phyloP scores from a whole-genome alignment of 2,329 filamentous ascomycete genomes.

The Myriosclerotinia scirpicola region DNA sequence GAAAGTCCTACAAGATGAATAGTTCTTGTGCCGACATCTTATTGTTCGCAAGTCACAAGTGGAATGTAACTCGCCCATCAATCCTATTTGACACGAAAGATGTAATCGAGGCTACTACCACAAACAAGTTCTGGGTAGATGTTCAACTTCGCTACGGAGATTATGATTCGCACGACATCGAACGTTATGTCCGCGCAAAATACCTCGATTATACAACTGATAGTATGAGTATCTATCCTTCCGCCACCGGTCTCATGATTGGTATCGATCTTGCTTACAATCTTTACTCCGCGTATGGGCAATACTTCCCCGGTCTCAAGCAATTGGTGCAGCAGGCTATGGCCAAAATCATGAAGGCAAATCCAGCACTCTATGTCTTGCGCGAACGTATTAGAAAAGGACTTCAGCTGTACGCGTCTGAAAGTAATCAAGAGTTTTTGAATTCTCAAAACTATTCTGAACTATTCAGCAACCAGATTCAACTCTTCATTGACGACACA shows the following conservation, averaged over 20 bases:
- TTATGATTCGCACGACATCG: constrained; percentile 98
- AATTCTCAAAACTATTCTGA: constrained; percentile 99
- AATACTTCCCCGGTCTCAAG: constrained; percentile 98
- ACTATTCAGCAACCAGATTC: constrained; percentile 97
- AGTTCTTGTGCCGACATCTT: constrained; percentile 97
- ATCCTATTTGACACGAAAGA: constrained; percentile 96
- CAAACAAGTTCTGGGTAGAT: constrained; percentile 99
- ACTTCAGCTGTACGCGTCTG: constrained; percentile 94
- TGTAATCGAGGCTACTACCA: constrained; percentile 86
- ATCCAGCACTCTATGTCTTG: constrained; percentile 92
- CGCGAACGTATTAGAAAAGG: constrained; percentile 98
- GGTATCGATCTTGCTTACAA: constrained; percentile 98
- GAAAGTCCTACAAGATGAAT: constrained; percentile 99
- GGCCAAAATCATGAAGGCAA: constrained; percentile 99
- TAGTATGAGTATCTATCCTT: constrained; percentile 98
- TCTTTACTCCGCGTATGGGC: constrained; percentile 94
- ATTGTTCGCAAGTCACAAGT: constrained; percentile 96
- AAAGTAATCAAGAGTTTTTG: constrained; percentile 98
- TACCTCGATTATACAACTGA: constrained; percentile 99
- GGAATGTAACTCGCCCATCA: constrained; percentile 94
- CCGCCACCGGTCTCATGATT: constrained; percentile 94
- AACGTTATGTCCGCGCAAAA: constrained; percentile 94
- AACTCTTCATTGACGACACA: constrained; percentile 98
- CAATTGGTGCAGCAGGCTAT: constrained; percentile 95
- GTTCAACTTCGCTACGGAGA: constrained; percentile 96